Base-by-base conservation (phyloP, 2,329 filamentous ascomycete genomes). In the Alternaria arbusti region DNA sequence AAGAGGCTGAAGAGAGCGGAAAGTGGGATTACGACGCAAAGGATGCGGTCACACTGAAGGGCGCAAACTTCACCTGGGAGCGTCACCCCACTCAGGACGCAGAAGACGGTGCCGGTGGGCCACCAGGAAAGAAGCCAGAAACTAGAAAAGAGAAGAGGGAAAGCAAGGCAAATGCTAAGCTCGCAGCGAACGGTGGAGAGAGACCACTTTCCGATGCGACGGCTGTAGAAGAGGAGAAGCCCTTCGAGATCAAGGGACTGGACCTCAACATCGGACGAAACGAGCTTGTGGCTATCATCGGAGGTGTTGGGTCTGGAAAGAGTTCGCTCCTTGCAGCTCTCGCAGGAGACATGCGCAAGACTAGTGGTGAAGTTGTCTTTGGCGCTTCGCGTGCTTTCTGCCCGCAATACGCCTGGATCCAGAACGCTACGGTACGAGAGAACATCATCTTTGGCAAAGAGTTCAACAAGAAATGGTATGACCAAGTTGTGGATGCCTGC, bases 371-470 rank as follows among this genome's bases (percentile, higher is more conserved):
- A 40, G 86, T 96, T 6, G 86, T 88, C 0, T 86, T 96, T 70
- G 92, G 94, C 44, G 93, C 93, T 0, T 90, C 89, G 4, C 86
- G 94, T 65, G 93, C 95, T 0, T 97, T 97, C 73, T 98, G 96
- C 69, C 95, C 95, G 0, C 95, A 99, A 77, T 97, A 97, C 75
- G 93, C 96, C 0, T 99, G 96, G 96, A 97, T 99, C 52, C 95
- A 98, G 76, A 98, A 98, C 74, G 86, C 93, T 0, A 92, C 91
- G 1, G 87, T 98, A 4, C 89, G 89, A 65, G 89, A 97, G 32
- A 99, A 99, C 74, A 97, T 99, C 63, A 81, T 93, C 0, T 98
- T 98, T 74, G 95, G 95, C 11, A 95, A 93, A 85, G 83, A 86
- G 77, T 87, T 70, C 64, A 86, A 97, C 56, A 86, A 86, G 61